A percentile compares a stretch with the other conserved stretches of the same genome.
These are phyloP conservation scores for Lichina pygmaea DNA, from an alignment of 495 filamentous ascomycete species.

Conservation along the genomic window DNA sequence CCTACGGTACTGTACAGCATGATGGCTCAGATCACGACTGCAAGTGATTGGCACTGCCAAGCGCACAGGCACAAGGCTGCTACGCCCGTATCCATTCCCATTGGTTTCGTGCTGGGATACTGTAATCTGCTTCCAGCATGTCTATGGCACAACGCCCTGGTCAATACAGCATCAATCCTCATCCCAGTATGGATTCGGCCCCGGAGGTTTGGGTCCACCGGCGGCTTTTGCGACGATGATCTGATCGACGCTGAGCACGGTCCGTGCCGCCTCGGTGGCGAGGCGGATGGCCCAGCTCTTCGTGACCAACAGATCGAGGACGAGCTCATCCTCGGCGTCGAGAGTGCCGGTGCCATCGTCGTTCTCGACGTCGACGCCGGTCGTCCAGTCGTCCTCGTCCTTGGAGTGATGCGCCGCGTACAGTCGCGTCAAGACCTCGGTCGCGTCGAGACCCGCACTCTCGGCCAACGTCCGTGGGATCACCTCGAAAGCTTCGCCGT, in stretches of 20 bases:
- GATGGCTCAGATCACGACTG: no score
- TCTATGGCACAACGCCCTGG: no score
- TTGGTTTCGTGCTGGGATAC: no score
- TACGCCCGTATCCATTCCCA: no score
- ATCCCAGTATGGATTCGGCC: conserved; percentile 93
- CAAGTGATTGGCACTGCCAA: no score
- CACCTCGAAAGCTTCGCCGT: conserved; percentile 91
- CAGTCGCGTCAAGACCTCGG: conserved; percentile 69
- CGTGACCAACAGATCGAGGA: conserved; percentile 68
- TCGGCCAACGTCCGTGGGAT: conserved; percentile 83
- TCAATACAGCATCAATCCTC: conserved; percentile 35
- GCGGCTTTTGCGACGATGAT: conserved; percentile 97
- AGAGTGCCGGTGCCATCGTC: conserved; percentile 53
- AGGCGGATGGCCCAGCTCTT: conserved; percentile 95
- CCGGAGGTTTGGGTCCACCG: conserved; percentile 88
- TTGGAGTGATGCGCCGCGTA: conserved; percentile 83
- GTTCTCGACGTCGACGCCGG: conserved; percentile 83
- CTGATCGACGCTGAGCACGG: conserved; percentile 90
- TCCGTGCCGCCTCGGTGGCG: conserved; percentile 81
- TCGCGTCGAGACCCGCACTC: conserved; percentile 82
- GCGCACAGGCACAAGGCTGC: no score
- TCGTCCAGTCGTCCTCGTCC: conserved; percentile 50
- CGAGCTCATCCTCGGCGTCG: conserved; percentile 70
- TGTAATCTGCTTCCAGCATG: no score
- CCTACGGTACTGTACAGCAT: no score